These are phyloP conservation scores for Neostapfia colusana DNA, from an alignment of 176 grass and related monocot species.

Conservation along the genomic window DNA sequence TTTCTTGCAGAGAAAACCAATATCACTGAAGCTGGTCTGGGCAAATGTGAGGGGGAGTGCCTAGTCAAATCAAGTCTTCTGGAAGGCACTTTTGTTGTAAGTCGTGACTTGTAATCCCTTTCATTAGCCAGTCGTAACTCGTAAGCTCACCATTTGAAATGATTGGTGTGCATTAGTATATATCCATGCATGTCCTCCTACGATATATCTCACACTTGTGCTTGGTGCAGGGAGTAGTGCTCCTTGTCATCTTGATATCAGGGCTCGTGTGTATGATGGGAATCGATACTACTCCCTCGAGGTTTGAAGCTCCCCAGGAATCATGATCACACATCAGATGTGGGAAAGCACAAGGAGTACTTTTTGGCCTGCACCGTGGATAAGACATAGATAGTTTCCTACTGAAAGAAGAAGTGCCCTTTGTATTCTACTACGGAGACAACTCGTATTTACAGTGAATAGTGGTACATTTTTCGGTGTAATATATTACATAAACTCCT, in stretches of 20 bases:
- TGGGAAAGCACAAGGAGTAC: too few relatives aligned
- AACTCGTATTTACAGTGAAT: too few relatives aligned
- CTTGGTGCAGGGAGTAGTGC: conserved; percentile 72
- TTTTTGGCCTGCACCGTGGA: too few relatives aligned
- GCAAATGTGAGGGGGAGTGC: conserved; percentile 75
- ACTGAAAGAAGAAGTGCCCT: too few relatives aligned
- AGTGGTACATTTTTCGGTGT: too few relatives aligned
- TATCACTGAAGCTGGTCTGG: conserved; percentile 35
- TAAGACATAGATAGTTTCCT: too few relatives aligned
- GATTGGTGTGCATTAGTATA: conserved; percentile 8
- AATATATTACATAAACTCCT: conserved; percentile 22
- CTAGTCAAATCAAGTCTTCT: conserved; percentile 79
- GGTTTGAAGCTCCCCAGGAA: too few relatives aligned
- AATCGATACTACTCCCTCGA: too few relatives aligned
- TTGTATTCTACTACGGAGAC: too few relatives aligned
- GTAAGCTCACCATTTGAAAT: neutral
- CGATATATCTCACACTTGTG: conserved; percentile 20
- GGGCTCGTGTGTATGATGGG: conserved; percentile 92
- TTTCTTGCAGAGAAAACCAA: conserved; percentile 68
- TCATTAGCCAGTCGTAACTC: neutral
- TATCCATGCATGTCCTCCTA: neutral
- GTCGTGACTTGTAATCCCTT: conserved; percentile 25
- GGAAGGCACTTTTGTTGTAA: conserved; percentile 94
- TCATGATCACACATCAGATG: too few relatives aligned
- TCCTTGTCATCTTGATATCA: conserved; percentile 97